Evolutionary conservation across 176 grass and related monocot genomes (phyloP), one percentile per base, ranked within the genome.

Genomic region (Lolium perenne): DNA sequence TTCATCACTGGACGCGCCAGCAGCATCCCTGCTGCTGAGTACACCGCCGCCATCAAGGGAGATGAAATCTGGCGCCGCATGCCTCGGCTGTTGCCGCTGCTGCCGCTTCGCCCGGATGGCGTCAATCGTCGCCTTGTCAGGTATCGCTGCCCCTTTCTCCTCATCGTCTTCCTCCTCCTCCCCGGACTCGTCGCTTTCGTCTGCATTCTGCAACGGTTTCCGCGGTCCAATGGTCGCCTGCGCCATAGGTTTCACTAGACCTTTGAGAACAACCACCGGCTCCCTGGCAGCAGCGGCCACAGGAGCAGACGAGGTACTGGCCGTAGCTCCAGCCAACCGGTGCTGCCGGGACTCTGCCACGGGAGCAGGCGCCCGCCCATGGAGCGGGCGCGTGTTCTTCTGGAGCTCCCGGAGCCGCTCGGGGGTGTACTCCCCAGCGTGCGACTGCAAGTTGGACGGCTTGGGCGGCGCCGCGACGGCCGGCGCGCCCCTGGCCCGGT

Each of bases 401-500:
- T 98, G 96, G 64, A 98, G 91, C 96, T 98, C 96, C 12, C 91
- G 86, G 41, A 98, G 92, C 83, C 87, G 92, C 82, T 98, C 97
- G 11, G 89, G 93, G 9, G 97, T 98, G 80, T 98, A 98, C 87
- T 98, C 97, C 0, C 97, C 94, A 5, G 94, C 91, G 74, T 94
- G 92, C 16, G 93, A 88, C 86, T 94, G 92, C 16, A 98, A 84
- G 88, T 98, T 95, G 86, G 97, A 98, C 26, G 96, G 86, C 46
- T 92, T 86, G 45, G 88, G 46, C 66, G 48, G 50, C 16, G 76
- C 29, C 0, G 78, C n/a, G 21, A 38, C 32, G 57, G 51, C 70
- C 8, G 86, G 55, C 3, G 85, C 84, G 45, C 55, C 73, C 86
- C 77, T 95, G 3, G 60, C 13, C 48, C 92, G 88, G 26, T 94